These are phyloP conservation scores for Ballota nigra DNA, from an alignment of 257 asterid genomes.

Conservation along the genomic window DNA sequence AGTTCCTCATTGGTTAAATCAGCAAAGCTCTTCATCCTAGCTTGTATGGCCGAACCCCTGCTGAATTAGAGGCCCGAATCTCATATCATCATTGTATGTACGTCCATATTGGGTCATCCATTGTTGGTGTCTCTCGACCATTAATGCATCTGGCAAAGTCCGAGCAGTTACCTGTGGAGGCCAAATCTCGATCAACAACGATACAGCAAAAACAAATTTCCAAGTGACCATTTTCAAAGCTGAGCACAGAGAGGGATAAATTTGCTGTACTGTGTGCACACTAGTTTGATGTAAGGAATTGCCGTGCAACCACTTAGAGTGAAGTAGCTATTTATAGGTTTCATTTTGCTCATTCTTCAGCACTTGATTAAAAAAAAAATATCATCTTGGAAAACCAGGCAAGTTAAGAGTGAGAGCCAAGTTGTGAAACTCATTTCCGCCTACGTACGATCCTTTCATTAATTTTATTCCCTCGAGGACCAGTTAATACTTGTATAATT, in stretches of 20 bases:
- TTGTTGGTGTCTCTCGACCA: background rate
- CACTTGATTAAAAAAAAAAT: no score
- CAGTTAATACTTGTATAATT: no score
- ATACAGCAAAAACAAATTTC: background rate
- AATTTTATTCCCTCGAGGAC: no score
- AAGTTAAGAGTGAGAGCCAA: constrained; percentile 3
- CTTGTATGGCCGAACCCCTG: background rate
- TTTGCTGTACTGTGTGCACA: background rate
- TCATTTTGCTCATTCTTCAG: background rate
- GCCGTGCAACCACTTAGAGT: background rate
- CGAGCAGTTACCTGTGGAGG: background rate
- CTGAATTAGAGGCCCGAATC: background rate
- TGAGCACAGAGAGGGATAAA: background rate
- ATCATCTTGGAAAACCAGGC: constrained; percentile 17
- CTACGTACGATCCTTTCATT: background rate
- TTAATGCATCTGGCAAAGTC: background rate
- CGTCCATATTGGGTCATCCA: constrained; percentile 2
- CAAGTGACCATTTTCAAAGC: background rate
- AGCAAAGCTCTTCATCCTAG: constrained; percentile 13
- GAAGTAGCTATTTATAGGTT: constrained; percentile 11
- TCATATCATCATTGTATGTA: background rate
- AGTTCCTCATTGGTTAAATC: constrained; percentile 7
- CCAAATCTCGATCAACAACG: background rate
- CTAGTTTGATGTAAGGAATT: background rate
- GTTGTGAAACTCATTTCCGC: background rate